phyloP scores from a whole-genome alignment of 345 rosid species.

The Populus ilicifolia region DNA sequence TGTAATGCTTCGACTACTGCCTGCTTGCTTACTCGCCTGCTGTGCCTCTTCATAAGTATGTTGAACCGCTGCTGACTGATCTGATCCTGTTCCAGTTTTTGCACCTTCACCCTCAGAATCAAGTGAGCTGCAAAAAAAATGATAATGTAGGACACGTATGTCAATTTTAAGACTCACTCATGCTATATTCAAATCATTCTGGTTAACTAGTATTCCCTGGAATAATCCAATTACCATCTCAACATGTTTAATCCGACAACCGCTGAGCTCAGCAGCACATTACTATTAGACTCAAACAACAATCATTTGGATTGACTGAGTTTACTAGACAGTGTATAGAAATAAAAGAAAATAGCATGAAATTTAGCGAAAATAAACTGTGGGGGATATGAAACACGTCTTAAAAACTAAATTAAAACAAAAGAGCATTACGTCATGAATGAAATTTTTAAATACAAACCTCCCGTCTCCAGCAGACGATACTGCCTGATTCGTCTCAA shows the following conservation, averaged over 20 bases:
- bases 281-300: too few relatives aligned
- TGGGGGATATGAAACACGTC: not conserved
- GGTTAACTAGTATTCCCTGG: not conserved
- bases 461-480: slow-evolving; percentile 52
- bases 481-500: slow-evolving; percentile 37
- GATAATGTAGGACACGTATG: not conserved
- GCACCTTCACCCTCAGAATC: slow-evolving; percentile 55
- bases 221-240: slow-evolving; percentile 2
- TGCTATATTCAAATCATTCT: not conserved
- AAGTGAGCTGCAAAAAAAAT: slow-evolving; percentile 41
- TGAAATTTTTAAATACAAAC: slow-evolving; percentile 35
- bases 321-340: not conserved
- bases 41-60: slow-evolving; percentile 38
- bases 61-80: slow-evolving; percentile 30
- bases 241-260: too few relatives aligned
- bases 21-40: slow-evolving; percentile 33
- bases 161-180: not conserved
- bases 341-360: not conserved
- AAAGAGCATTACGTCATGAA: slow-evolving; percentile 9
- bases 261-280: too few relatives aligned
- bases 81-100: slow-evolving; percentile 40
- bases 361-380: not conserved
- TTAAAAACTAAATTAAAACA: not conserved
- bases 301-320: not conserved
- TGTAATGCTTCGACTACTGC: slow-evolving; percentile 37